Evolutionary conservation across 2,329 filamentous ascomycete species (phyloP).

Genomic region (Daldinia sp.): DNA sequence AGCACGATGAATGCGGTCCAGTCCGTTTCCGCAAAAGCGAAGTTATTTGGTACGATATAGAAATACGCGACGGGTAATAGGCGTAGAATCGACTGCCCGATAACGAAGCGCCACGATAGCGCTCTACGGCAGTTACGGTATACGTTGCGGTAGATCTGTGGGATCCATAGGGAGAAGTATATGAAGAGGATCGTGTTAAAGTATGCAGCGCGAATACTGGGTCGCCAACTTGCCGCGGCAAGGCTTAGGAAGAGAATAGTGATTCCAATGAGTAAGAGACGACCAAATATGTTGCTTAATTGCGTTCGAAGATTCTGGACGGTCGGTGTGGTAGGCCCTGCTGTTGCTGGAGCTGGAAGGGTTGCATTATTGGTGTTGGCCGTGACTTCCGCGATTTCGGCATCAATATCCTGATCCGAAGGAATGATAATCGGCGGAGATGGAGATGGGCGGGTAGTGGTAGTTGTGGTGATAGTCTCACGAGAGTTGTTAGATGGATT

Average conservation of each 20-base stretch:
- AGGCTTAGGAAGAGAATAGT: slow-evolving; percentile 69
- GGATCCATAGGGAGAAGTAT: slow-evolving; percentile 92
- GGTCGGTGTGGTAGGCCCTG: slow-evolving; percentile 48
- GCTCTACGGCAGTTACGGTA: slow-evolving; percentile 92
- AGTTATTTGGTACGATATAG: slow-evolving; percentile 80
- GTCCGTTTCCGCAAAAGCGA: slow-evolving; percentile 81
- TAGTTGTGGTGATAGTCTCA: slow-evolving; percentile 32
- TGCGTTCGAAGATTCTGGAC: slow-evolving; percentile 51
- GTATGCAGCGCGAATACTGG: slow-evolving; percentile 66
- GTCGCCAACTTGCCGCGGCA: slow-evolving; percentile 71
- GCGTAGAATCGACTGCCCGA: slow-evolving; percentile 84
- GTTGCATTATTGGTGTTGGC: slow-evolving; percentile 47
- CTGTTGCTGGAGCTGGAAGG: slow-evolving; percentile 48
- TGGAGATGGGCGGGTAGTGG: slow-evolving; percentile 43
- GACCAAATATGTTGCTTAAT: slow-evolving; percentile 68
- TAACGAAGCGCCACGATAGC: slow-evolving; percentile 89
- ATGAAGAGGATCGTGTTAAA: slow-evolving; percentile 74
- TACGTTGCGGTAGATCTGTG: slow-evolving; percentile 91
- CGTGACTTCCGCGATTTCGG: slow-evolving; percentile 64
- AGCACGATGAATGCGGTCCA: slow-evolving; percentile 72
- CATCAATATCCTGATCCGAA: slow-evolving; percentile 72
- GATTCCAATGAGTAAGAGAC: slow-evolving; percentile 68
- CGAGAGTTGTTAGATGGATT: slow-evolving; percentile 43
- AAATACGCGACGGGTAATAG: slow-evolving; percentile 88
- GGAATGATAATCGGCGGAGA: slow-evolving; percentile 69